phyloP scores from a whole-genome alignment of 2,329 filamentous ascomycete genomes.

The Ceratocystis diversiconidia region DNA sequence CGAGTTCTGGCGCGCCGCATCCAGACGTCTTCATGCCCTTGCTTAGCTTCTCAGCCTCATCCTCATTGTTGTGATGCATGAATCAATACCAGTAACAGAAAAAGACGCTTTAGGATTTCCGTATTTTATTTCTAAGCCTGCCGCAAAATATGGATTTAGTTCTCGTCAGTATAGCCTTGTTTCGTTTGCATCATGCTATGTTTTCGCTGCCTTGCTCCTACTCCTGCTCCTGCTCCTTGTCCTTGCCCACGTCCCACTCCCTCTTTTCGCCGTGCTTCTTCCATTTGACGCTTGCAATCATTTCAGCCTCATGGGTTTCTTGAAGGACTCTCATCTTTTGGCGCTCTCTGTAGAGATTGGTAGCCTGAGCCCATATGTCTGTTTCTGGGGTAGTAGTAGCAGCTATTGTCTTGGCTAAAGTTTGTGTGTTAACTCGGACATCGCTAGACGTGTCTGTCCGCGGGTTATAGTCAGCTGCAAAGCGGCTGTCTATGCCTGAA shows the following conservation, averaged over 20 bases:
- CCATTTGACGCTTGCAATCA: conserved; percentile 49
- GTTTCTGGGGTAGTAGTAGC: not conserved
- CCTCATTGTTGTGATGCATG: not conserved
- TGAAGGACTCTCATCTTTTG: conserved; percentile 35
- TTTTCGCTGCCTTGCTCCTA: not conserved
- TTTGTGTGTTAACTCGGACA: not conserved
- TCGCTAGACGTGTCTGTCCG: conserved; percentile 30
- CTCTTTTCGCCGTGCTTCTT: conserved; percentile 49
- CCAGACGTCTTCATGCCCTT: not conserved
- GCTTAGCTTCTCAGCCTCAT: not conserved
- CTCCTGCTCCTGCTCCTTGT: conserved; percentile 17
- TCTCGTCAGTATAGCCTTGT: not conserved
- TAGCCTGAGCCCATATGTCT: conserved; percentile 64
- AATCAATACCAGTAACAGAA: not conserved
- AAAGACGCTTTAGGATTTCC: not conserved
- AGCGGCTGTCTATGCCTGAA: conserved; percentile 66
- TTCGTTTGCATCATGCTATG: not conserved
- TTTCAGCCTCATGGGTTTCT: conserved; percentile 43
- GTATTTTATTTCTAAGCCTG: not conserved
- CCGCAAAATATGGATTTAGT: not conserved
- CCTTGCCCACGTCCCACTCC: conserved; percentile 47
- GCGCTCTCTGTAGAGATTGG: conserved; percentile 68
- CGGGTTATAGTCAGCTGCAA: conserved; percentile 51
- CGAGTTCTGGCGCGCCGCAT: not conserved
- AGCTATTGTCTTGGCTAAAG: not conserved